phyloP scores from a whole-genome alignment of 129 eudicot species.

The Tagetes erecta region DNA sequence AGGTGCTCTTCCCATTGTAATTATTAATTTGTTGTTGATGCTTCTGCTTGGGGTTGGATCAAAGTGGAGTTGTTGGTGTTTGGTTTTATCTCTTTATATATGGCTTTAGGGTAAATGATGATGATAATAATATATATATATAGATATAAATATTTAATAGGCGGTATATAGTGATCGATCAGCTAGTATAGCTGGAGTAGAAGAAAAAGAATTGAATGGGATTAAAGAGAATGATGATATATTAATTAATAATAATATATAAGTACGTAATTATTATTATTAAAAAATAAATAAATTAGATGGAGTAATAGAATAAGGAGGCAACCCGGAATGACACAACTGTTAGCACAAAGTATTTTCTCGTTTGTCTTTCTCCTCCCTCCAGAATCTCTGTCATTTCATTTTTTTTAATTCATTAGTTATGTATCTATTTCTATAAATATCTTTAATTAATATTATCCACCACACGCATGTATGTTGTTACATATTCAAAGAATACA shows the following conservation, averaged over 20 bases:
- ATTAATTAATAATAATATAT: conserved; percentile 18
- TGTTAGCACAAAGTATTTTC: conserved; percentile 50
- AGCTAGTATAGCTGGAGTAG: conserved; percentile 59
- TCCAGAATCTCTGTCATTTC: conserved; percentile 60
- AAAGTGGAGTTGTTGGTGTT: conserved; percentile 45
- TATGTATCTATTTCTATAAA: not conserved
- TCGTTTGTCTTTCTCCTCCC: conserved; percentile 61
- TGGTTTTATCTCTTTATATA: conserved; percentile 39
- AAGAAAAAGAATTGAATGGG: conserved; percentile 41
- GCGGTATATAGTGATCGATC: conserved; percentile 28
- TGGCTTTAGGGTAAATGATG: conserved; percentile 37
- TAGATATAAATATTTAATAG: conserved; percentile 27
- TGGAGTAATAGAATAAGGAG: conserved; percentile 38
- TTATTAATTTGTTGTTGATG: conserved; percentile 28
- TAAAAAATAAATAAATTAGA: not conserved
- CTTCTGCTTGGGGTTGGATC: conserved; percentile 31
- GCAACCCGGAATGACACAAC: conserved; percentile 57
- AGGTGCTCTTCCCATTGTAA: conserved; percentile 91
- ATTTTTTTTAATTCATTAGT: not conserved
- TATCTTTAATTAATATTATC: conserved; percentile 1
- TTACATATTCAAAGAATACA: no score
- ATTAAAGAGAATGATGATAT: conserved; percentile 42
- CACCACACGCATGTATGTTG: not conserved
- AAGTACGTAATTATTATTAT: not conserved
- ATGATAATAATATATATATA: conserved; percentile 24